phyloP scores from a whole-genome alignment of 495 filamentous ascomycete genomes.

The Pyrenula aspistea region DNA sequence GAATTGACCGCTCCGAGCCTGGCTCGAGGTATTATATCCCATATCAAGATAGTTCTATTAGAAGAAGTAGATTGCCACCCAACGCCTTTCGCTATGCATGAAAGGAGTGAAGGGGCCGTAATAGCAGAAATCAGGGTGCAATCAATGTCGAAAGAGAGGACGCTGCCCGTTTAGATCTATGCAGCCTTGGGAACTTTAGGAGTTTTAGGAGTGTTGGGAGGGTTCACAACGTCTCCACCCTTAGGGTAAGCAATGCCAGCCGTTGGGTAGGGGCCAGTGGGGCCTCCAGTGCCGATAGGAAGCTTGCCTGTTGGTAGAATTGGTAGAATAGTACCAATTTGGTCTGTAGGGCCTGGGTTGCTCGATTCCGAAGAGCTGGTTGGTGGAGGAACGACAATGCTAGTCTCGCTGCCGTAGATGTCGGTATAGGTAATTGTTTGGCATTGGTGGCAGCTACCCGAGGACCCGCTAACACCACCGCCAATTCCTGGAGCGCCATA shows the following conservation, averaged over 20 bases:
- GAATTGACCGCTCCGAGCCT: not conserved
- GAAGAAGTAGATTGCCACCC: no score
- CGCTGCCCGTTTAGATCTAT: not conserved
- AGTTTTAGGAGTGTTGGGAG: not conserved
- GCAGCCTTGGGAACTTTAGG: not conserved
- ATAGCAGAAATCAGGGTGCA: not conserved
- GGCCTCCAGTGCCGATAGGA: not conserved
- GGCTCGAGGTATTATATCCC: no score
- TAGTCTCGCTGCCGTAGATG: not conserved
- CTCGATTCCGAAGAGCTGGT: no score
- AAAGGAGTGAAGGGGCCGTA: not conserved
- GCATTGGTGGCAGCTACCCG: not conserved
- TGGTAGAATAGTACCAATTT: no score
- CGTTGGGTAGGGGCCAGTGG: not conserved
- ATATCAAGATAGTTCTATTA: no score
- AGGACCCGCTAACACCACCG: not conserved
- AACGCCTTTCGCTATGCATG: not conserved
- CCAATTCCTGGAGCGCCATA: not conserved
- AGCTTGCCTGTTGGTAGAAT: not conserved
- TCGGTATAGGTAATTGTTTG: slow-evolving; percentile 1
- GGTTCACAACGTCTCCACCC: not conserved
- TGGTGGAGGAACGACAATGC: slow-evolving; percentile 1
- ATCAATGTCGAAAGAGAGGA: not conserved
- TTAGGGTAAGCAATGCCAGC: not conserved
- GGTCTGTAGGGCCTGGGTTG: not conserved